Conservation (phyloP, 192 early-diverging fungal species). For the Entomortierella chlamydospora region DNA sequence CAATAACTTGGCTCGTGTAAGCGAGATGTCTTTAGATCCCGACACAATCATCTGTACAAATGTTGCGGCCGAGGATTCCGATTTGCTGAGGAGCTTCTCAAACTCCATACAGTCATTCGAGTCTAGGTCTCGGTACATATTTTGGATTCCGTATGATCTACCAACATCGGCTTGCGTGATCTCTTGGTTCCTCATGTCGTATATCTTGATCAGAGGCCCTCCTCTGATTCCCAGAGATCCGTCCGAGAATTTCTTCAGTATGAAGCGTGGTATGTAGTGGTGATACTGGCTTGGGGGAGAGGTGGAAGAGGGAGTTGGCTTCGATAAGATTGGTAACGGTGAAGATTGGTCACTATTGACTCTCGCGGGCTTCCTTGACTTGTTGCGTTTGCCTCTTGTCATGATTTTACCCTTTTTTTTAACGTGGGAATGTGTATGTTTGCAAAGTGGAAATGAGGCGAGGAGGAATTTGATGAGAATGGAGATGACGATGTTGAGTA, state of each 20-base stretch:
- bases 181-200: background rate
- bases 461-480: too few relatives aligned
- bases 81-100: slow-evolving; percentile 32
- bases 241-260: slow-evolving; percentile 37
- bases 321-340: too few relatives aligned
- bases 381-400: too few relatives aligned
- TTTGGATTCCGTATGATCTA: slow-evolving; percentile 13
- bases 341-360: too few relatives aligned
- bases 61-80: slow-evolving; percentile 23
- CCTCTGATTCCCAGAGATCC: background rate
- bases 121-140: slow-evolving; percentile 13
- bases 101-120: slow-evolving; percentile 36
- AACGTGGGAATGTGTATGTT: too few relatives aligned
- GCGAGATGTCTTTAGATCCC: background rate
- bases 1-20: slow-evolving; percentile 14
- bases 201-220: slow-evolving; percentile 13
- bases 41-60: slow-evolving; percentile 21
- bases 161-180: background rate
- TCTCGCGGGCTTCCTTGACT: too few relatives aligned
- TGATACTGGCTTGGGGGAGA: too few relatives aligned
- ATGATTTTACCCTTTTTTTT: too few relatives aligned
- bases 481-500: too few relatives aligned
- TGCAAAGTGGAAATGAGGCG: too few relatives aligned
- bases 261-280: slow-evolving; percentile 52
- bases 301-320: too few relatives aligned